Base-by-base conservation (phyloP, 371 early-diverging fungal genomes). In the Ordospora colligata region DNA sequence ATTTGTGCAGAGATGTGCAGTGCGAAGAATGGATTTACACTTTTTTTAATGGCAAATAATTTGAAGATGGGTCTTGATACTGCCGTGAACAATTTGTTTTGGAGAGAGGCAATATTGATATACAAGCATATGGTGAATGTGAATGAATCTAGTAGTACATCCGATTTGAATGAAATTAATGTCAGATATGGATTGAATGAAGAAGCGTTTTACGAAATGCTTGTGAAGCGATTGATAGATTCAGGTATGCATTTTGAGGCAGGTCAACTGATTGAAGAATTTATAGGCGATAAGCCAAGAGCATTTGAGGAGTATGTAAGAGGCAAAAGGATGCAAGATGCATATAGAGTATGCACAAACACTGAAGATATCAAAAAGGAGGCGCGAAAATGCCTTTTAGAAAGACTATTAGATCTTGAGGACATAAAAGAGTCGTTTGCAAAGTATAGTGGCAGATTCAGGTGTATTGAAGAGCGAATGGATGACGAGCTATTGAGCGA, bases 381-480 rank as follows among this genome's bases (percentile, higher is more conserved):
- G 9, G 43, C 53, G 10, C 53, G 50, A 3, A 52, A 58, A 10
- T 37, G 27, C 25, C 37, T 58, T 2, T 37, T 14, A 14, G 58
- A 58, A n/a, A 58, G 40, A 9, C 32, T 58, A 8, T 25, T 58
- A 10, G 8, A 14, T 37, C 58, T 58, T 37, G 37, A 58, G 27
- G 58, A 58, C 11, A 37, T 58, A 32, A 58, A 37, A 17, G 19
- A 25, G 40, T 58, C 58, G 27, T 58, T 58, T 37, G 6, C 6
- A n/a, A 67, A 73, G 50, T 73, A 73, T 44, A 68, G 22, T 19
- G 19, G 43, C 22, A 54, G 78, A 63, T 19, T 77, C n/a, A 17
- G 51, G 19, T n/a, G 14, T 62, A 54, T 77, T 42, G 63, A 62
- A 25, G 49, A 77, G 32, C 21, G 68, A 17, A 14, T 53, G 2